Conservation (phyloP, 192 early-diverging fungal species). For the Coemansia sp. region DNA sequence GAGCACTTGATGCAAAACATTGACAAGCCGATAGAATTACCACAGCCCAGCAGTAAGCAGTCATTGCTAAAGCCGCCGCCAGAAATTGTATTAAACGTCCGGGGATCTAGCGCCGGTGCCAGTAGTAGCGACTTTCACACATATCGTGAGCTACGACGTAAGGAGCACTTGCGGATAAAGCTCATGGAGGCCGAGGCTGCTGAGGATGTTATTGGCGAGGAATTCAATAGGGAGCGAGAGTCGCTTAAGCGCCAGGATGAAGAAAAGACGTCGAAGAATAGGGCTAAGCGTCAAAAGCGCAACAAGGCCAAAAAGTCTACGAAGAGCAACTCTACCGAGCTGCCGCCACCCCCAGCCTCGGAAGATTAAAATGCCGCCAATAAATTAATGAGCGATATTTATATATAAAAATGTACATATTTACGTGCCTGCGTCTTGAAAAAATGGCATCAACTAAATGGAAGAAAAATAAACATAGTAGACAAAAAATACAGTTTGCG, state of each 20-base stretch:
- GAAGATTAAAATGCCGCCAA: not conserved
- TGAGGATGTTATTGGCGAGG: constrained; percentile 60
- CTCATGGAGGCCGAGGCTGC: constrained; percentile 64
- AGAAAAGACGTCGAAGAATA: constrained; percentile 83
- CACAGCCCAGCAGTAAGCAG: constrained; percentile 1
- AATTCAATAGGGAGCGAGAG: constrained; percentile 61
- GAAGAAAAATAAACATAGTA: not conserved
- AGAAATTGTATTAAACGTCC: constrained; percentile 88
- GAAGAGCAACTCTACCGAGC: not conserved
- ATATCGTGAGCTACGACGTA: constrained; percentile 80
- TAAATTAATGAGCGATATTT: not conserved
- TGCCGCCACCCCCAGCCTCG: not conserved
- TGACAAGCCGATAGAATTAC: constrained; percentile 77
- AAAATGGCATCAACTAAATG: not conserved
- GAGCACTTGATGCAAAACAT: constrained; percentile 68
- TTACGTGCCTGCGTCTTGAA: not conserved
- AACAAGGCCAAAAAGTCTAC: constrained; percentile 56
- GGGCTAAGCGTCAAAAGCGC: constrained; percentile 80
- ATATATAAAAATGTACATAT: constrained; percentile 7
- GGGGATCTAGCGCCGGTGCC: constrained; percentile 91
- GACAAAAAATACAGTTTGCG: not conserved
- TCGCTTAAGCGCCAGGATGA: constrained; percentile 68
- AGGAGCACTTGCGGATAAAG: constrained; percentile 81
- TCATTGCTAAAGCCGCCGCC: constrained; percentile 60
- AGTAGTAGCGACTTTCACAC: constrained; percentile 96